Percentiles rank a stretch among this genome's conserved stretches.
Conservation (phyloP, 2,329 filamentous ascomycete genomes). For the Penicillium frequentans region DNA sequence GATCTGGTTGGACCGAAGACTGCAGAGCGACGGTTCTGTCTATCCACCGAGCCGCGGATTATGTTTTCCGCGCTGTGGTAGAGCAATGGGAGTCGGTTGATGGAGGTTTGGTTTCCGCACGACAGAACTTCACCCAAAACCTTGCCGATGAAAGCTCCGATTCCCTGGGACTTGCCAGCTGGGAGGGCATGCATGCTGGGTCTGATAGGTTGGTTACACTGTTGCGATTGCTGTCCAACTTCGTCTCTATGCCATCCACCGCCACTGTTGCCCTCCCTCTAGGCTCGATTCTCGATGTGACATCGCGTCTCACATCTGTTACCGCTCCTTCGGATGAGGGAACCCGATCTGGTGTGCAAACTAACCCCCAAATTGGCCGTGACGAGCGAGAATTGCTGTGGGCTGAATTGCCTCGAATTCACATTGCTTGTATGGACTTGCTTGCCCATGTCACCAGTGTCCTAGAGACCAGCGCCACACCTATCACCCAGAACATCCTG, state of each 20-base stretch:
- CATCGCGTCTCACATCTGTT: slow-evolving; percentile 69
- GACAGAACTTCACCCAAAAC: slow-evolving; percentile 37
- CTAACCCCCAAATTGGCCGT: slow-evolving; percentile 70
- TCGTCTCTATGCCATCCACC: slow-evolving; percentile 65
- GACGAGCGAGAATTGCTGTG: slow-evolving; percentile 83
- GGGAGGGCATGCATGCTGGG: slow-evolving; percentile 75
- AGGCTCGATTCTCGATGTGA: slow-evolving; percentile 66
- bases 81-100: slow-evolving; percentile 77
- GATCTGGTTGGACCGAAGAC: slow-evolving; percentile 75
- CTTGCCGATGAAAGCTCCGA: slow-evolving; percentile 42
- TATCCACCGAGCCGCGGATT: slow-evolving; percentile 71
- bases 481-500: slow-evolving; percentile 64
- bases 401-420: slow-evolving; percentile 70
- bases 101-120: slow-evolving; percentile 36
- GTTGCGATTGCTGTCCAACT: slow-evolving; percentile 63
- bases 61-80: slow-evolving; percentile 73
- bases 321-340: slow-evolving; percentile 50
- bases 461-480: slow-evolving; percentile 57
- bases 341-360: slow-evolving; percentile 53
- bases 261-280: slow-evolving; percentile 66
- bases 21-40: slow-evolving; percentile 62
- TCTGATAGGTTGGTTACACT: slow-evolving; percentile 67
- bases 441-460: slow-evolving; percentile 58
- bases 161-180: slow-evolving; percentile 59
- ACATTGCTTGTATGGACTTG: slow-evolving; percentile 68